Conservation (phyloP, 2,329 filamentous ascomycete species). For the Scolecobasidium constrictum region DNA sequence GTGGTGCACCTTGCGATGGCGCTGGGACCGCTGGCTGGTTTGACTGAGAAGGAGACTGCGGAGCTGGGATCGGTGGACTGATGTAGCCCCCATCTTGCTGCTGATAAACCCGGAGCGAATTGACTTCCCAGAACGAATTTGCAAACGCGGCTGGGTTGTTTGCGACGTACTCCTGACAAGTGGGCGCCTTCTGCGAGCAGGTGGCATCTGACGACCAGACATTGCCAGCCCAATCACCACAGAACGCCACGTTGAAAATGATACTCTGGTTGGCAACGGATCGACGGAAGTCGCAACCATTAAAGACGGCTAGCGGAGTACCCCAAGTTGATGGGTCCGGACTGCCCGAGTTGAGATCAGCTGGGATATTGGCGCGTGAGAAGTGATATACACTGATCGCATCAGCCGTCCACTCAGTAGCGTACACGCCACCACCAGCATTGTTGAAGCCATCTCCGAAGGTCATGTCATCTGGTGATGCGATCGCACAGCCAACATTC, state of each 20-base stretch:
- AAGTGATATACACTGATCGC: constrained; percentile 79
- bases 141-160: constrained; percentile 59
- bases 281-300: constrained; percentile 56
- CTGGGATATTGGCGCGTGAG: constrained; percentile 52
- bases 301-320: constrained; percentile 55
- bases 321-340: constrained; percentile 63
- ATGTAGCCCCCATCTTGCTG: constrained; percentile 1
- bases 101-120: constrained; percentile 27
- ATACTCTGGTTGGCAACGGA: constrained; percentile 66
- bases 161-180: constrained; percentile 63
- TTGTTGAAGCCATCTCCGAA: constrained; percentile 45
- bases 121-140: constrained; percentile 66
- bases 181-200: constrained; percentile 49
- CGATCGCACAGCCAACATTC: constrained; percentile 33
- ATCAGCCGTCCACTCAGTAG: constrained; percentile 53
- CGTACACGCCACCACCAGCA: constrained; percentile 34
- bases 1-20: background rate
- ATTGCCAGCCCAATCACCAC: constrained; percentile 73
- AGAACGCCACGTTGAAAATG: constrained; percentile 75
- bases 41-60: background rate
- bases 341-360: constrained; percentile 45
- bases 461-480: constrained; percentile 25
- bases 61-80: constrained; percentile 2
- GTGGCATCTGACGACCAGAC: constrained; percentile 50
- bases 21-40: background rate